These are phyloP conservation scores for Apiospora malaysiana DNA, from an alignment of 2,329 filamentous ascomycete species.

Conservation along the genomic window DNA sequence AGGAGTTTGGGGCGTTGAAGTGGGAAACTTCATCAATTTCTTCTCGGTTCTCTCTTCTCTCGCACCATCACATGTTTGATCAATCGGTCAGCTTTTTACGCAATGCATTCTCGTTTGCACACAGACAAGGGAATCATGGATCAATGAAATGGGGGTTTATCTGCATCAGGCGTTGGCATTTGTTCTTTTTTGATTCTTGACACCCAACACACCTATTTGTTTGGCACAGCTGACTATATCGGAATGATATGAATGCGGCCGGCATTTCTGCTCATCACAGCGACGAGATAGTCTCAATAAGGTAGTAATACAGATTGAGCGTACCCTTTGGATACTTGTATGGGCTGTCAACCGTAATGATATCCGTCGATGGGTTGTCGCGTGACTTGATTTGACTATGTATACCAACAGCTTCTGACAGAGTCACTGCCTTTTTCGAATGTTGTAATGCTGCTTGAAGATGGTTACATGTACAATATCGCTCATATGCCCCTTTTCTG, in stretches of 20 bases:
- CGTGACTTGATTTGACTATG: background rate
- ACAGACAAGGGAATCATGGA: background rate
- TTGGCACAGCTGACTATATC: conserved; percentile 10
- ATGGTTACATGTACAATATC: background rate
- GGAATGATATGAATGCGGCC: background rate
- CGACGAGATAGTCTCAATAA: conserved; percentile 13
- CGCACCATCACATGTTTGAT: background rate
- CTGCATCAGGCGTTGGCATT: conserved; percentile 10
- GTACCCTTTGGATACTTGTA: background rate
- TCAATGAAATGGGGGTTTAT: background rate
- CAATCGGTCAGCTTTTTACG: background rate
- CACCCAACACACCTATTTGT: background rate
- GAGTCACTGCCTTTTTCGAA: background rate
- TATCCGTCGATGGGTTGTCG: background rate
- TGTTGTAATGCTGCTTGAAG: background rate
- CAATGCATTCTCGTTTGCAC: conserved; percentile 16
- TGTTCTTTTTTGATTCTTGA: background rate
- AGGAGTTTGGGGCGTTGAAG: conserved; percentile 13
- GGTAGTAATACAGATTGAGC: conserved; percentile 20
- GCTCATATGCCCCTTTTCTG: background rate
- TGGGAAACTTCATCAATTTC: conserved; percentile 9
- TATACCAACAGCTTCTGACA: background rate
- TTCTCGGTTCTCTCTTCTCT: background rate
- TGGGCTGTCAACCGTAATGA: no score
- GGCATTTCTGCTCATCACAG: background rate